Conservation (phyloP, 345 rosid species). For the Lenwebbia sp. region DNA sequence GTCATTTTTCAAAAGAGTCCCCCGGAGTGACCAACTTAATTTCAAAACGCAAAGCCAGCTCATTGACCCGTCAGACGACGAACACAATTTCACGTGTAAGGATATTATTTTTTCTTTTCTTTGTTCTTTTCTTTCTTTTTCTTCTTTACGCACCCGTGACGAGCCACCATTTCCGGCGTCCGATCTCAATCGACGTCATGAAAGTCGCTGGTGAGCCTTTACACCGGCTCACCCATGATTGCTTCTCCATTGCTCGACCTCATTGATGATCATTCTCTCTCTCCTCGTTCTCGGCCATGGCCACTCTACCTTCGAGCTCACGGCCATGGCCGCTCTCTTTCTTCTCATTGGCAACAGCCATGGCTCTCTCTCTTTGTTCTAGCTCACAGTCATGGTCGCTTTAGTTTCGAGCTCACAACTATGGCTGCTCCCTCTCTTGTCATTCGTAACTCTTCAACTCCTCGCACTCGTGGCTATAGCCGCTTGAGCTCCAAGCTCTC, state of each 20-base stretch:
- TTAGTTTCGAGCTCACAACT: too few relatives aligned
- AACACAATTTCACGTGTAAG: too few relatives aligned
- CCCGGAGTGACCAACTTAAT: too few relatives aligned
- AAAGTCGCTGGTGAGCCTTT: background rate
- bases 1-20: background rate
- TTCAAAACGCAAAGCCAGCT: too few relatives aligned
- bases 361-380: background rate
- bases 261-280: background rate
- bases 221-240: background rate
- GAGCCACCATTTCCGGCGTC: background rate
- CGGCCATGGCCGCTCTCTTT: background rate
- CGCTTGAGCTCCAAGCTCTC: too few relatives aligned
- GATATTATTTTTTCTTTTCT: too few relatives aligned
- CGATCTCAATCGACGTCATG: background rate
- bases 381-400: background rate
- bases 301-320: background rate
- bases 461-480: too few relatives aligned
- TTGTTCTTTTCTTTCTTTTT: too few relatives aligned
- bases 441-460: too few relatives aligned
- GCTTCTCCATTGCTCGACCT: background rate
- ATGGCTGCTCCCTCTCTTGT: too few relatives aligned
- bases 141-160: background rate
- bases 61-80: too few relatives aligned
- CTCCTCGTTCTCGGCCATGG: fast-evolving
- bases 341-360: background rate